Conservation (phyloP, 1,139 yeast species). For the Taphrina pruni region DNA sequence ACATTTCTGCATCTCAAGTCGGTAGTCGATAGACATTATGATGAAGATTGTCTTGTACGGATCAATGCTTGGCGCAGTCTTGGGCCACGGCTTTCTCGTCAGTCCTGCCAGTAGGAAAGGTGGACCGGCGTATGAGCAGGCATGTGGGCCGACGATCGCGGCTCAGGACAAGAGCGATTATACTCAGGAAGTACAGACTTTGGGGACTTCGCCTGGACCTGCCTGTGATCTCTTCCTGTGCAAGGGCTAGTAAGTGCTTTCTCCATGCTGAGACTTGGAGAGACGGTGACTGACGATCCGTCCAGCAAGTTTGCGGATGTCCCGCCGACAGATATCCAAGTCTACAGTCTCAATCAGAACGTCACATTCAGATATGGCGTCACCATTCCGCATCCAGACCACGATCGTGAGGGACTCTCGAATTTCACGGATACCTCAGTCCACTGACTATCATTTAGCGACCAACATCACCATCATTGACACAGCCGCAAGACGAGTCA, state of each 20-base stretch:
- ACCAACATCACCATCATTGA: conserved; percentile 20
- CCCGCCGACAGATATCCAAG: conserved; percentile 13
- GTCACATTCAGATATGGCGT: conserved; percentile 10
- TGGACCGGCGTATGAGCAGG: conserved; percentile 8
- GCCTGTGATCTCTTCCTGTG: conserved; percentile 13
- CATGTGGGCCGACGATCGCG: conserved; percentile 18
- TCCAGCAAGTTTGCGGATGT: conserved; percentile 14
- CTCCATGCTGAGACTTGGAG: not conserved
- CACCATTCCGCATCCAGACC: conserved; percentile 4
- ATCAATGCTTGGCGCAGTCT: conserved; percentile 2
- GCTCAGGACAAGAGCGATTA: conserved; percentile 16
- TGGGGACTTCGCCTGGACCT: conserved; percentile 6
- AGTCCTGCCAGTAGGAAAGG: conserved; percentile 18
- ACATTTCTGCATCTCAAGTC: too few species aligned
- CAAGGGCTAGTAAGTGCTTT: conserved; percentile 16
- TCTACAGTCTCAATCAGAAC: conserved; percentile 4
- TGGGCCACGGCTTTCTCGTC: conserved; percentile 18
- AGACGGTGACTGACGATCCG: not conserved
- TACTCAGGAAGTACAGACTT: conserved; percentile 18
- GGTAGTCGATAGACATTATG: not conserved
- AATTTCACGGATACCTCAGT: too few species aligned
- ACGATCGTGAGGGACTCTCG: conserved; percentile 10
- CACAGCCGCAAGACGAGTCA: conserved; percentile 11
- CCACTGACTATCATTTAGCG: not conserved
- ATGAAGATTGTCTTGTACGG: not conserved